Evolutionary conservation across 2,329 filamentous ascomycete genomes (phyloP), one percentile per base, ranked within the genome.

Genomic region (Sphaerulina vaccinii): DNA sequence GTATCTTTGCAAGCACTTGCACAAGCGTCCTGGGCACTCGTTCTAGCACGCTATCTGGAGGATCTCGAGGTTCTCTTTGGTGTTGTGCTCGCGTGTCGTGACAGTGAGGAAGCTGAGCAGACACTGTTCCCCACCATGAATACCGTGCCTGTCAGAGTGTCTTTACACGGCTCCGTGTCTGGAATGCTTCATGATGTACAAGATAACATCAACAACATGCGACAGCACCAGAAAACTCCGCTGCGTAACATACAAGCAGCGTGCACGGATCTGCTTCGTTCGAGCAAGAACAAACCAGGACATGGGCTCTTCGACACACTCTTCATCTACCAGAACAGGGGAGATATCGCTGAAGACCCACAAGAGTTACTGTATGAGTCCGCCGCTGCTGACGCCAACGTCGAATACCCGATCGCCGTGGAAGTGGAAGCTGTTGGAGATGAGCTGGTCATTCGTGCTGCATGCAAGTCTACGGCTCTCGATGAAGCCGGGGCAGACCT

Each of bases 61-160:
- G 80, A 79, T 0, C 77, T 95, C 0, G 90, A 96, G 58, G 80
- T 95, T 3, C 79, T 83, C 0, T 96, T 93, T 64, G 92, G 92
- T 1, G 81, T 88, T 0, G 86, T 96, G 1, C 75, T 96, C 10
- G 90, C 90, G 0, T 91, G 92, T 13, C 81, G 92, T n/a, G 88
- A 93, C 51, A 83, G 82, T 8, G 84, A 87, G 39, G 79, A 81
- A 13, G 80, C 83, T 0, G 80, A 87, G 37, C 69, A 80, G 21
- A 70, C 92, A 10, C 77, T 91, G 65, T 96, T 96, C 62, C 92
- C 91, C 0, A 89, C 87, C 0, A 96, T 96, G 88, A 96, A 95
- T 64, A 96, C 91, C 0, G 84, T 96, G 0, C 81, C 86, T 0
- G 76, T 95, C 6, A 79, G 90, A 9, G 80, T 80, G 1, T 77